Percentiles rank a stretch among this genome's conserved stretches.
Evolutionary conservation across 352 stramenopile genomes (phyloP).

Genomic region (Pythium aquatile): DNA sequence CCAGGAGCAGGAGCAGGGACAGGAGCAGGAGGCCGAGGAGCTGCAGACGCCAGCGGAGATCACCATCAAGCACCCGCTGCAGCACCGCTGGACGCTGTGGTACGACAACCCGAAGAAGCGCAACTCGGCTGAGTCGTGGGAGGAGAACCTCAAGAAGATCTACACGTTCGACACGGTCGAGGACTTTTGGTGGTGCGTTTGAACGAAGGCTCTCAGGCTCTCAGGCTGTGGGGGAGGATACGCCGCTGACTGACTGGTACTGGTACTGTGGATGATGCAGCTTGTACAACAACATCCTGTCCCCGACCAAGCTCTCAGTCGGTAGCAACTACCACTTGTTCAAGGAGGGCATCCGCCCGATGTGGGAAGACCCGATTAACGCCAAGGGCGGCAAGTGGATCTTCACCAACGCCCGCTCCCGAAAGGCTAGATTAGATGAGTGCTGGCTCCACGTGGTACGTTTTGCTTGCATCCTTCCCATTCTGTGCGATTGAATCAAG

Average conservation of each 20-base stretch:
- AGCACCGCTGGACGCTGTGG: slow-evolving; percentile 88
- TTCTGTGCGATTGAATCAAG: background rate
- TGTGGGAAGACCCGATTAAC: slow-evolving; percentile 97
- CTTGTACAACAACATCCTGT: slow-evolving; percentile 95
- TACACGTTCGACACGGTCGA: slow-evolving; percentile 95
- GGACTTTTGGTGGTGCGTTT: slow-evolving; percentile 94
- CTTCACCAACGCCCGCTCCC: slow-evolving; percentile 93
- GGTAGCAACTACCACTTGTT: slow-evolving; percentile 98
- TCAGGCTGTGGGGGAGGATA: too few relatives aligned
- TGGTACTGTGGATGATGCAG: slow-evolving; percentile 24
- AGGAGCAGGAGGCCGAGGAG: slow-evolving; percentile 31
- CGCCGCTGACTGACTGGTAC: background rate
- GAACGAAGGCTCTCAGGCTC: too few relatives aligned
- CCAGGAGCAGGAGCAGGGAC: slow-evolving; percentile 31
- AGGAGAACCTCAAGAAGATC: slow-evolving; percentile 91
- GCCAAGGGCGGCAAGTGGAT: slow-evolving; percentile 96
- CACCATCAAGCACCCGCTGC: slow-evolving; percentile 80
- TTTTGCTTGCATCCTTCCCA: background rate
- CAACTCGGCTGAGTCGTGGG: slow-evolving; percentile 83
- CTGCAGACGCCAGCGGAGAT: slow-evolving; percentile 37
- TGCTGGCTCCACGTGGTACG: slow-evolving; percentile 95
- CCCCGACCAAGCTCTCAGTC: slow-evolving; percentile 84
- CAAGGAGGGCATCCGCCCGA: slow-evolving; percentile 94
- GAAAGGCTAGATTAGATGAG: slow-evolving; percentile 92
- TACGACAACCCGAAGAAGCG: slow-evolving; percentile 91